These are phyloP conservation scores for Mycena crocata DNA, from an alignment of 768 basidiomycete genomes.

Conservation along the genomic window DNA sequence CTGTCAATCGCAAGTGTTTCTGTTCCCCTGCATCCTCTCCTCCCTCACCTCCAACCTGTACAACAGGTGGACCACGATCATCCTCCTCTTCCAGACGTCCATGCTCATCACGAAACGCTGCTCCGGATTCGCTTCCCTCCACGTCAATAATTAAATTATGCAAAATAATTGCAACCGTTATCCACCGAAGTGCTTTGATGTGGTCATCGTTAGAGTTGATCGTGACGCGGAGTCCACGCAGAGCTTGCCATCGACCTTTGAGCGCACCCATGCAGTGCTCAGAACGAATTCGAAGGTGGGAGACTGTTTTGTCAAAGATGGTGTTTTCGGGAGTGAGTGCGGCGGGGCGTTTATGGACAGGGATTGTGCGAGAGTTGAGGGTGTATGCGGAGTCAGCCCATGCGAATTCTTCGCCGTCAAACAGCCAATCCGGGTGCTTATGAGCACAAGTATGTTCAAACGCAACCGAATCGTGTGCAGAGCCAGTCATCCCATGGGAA, in stretches of 20 bases:
- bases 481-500: conserved; percentile 46
- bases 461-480: conserved; percentile 48
- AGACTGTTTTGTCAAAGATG: conserved; percentile 41
- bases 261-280: conserved; percentile 52
- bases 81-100: conserved; percentile 25
- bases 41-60: conserved; percentile 13
- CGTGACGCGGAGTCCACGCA: conserved; percentile 42
- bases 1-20: background rate
- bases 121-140: conserved; percentile 37
- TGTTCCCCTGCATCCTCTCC: conserved; percentile 3
- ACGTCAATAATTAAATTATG: conserved; percentile 50
- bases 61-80: conserved; percentile 15
- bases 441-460: conserved; percentile 44
- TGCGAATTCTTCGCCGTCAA: conserved; percentile 42
- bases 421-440: conserved; percentile 41
- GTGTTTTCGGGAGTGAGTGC: conserved; percentile 39
- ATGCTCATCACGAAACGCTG: conserved; percentile 24
- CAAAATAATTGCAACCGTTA: conserved; percentile 48
- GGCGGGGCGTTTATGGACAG: conserved; percentile 45
- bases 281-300: conserved; percentile 45
- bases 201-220: conserved; percentile 44
- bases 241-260: conserved; percentile 47
- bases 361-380: conserved; percentile 41
- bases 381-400: conserved; percentile 39
- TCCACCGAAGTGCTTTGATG: conserved; percentile 41